Conservation (phyloP, 2,329 filamentous ascomycete genomes). For the Zopfia rhizophila region DNA sequence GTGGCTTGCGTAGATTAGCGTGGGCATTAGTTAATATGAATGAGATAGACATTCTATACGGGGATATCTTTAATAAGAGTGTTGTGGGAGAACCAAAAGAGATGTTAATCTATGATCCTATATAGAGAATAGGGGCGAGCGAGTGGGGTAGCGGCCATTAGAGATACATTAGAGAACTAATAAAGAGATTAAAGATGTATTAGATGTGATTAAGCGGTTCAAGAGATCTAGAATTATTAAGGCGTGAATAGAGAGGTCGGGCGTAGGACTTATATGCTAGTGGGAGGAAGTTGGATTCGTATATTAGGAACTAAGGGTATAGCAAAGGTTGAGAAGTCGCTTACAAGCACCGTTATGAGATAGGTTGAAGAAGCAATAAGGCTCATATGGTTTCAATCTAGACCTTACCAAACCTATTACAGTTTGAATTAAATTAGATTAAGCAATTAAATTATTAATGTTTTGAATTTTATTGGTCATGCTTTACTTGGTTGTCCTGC, state of each 20-base stretch:
- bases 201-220: no score
- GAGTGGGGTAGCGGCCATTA: no score
- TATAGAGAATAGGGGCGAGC: slow-evolving; percentile 6
- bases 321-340: slow-evolving; percentile 8
- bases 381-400: slow-evolving; percentile 3
- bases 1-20: slow-evolving; percentile 9
- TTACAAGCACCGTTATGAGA: slow-evolving; percentile 7
- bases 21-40: slow-evolving; percentile 5
- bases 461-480: slow-evolving; percentile 9
- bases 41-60: slow-evolving; percentile 7
- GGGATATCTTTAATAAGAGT: slow-evolving; percentile 3
- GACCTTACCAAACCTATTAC: slow-evolving; percentile 7
- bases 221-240: slow-evolving; percentile 9
- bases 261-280: slow-evolving; percentile 5
- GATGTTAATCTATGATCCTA: slow-evolving; percentile 9
- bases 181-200: no score
- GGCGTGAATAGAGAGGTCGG: slow-evolving; percentile 7
- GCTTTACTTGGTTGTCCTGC: slow-evolving; percentile 8
- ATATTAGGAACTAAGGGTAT: slow-evolving; percentile 7
- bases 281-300: slow-evolving; percentile 8
- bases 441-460: slow-evolving; percentile 7
- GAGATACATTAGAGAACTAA: no score
- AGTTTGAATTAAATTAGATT: slow-evolving; percentile 6
- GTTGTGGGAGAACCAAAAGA: slow-evolving; percentile 9
- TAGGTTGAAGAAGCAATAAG: slow-evolving; percentile 10